These are phyloP conservation scores for Chlamydomonas schloesseri DNA, from an alignment of 139 green algal species.

Conservation along the genomic window DNA sequence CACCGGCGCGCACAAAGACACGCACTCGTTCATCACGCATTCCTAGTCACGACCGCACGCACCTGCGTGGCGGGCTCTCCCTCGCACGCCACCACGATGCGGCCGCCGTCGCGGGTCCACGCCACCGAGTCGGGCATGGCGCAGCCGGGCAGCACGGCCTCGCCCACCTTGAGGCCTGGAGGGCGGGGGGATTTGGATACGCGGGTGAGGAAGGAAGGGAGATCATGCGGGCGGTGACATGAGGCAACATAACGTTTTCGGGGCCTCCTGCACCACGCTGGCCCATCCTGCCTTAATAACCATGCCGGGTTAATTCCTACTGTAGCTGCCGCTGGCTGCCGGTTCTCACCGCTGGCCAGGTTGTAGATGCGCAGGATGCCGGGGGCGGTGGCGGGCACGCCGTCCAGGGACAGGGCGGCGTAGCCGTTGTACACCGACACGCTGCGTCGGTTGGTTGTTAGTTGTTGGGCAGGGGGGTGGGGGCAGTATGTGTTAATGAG, in stretches of 20 bases:
- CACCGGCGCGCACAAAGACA: too few relatives aligned
- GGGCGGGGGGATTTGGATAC: neutral
- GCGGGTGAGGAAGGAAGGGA: neutral
- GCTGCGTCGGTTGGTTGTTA: too few relatives aligned
- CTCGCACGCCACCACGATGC: slow-evolving; percentile 31
- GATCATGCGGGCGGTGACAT: too few relatives aligned
- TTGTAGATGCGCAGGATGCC: slow-evolving; percentile 20
- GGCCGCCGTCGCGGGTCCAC: slow-evolving; percentile 6
- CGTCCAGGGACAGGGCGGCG: slow-evolving; percentile 14
- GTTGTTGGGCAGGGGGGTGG: neutral
- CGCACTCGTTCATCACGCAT: neutral
- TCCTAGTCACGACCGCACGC: neutral
- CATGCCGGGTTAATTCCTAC: too few relatives aligned
- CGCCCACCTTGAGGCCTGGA: slow-evolving; percentile 20
- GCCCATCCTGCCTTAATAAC: too few relatives aligned
- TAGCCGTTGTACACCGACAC: slow-evolving; percentile 31
- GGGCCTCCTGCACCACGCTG: too few relatives aligned
- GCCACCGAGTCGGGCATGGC: slow-evolving; percentile 16
- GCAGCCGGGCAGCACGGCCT: slow-evolving; percentile 12
- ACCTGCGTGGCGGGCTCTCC: slow-evolving; percentile 38
- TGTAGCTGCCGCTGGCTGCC: too few relatives aligned
- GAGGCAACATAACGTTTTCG: too few relatives aligned
- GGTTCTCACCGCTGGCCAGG: slow-evolving; percentile 20
- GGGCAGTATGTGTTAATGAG: neutral
- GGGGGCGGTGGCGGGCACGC: slow-evolving; percentile 10